A percentile compares a stretch with the other conserved stretches of the same genome.
phyloP scores from a whole-genome alignment of 2,329 filamentous ascomycete genomes.

The Cryphonectria japonica region DNA sequence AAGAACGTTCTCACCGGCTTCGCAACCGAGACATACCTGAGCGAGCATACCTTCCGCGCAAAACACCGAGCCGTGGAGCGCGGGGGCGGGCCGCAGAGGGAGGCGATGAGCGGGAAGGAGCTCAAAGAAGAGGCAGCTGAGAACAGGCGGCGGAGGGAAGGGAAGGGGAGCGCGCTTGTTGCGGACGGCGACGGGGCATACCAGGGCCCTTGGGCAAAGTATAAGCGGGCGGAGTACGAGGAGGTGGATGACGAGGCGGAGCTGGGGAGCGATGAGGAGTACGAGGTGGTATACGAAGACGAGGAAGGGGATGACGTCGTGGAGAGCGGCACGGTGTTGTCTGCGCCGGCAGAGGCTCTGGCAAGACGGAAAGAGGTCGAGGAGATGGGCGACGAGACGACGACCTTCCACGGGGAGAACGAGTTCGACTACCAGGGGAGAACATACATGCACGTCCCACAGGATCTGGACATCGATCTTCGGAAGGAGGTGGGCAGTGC shows the following conservation, averaged over 20 bases:
- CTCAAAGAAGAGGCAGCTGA: constrained; percentile 73
- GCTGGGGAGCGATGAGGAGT: constrained; percentile 78
- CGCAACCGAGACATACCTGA: constrained; percentile 86
- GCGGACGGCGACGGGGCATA: constrained; percentile 89
- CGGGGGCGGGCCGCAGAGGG: constrained; percentile 59
- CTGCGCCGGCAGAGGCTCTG: constrained; percentile 58
- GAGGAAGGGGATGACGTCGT: constrained; percentile 69
- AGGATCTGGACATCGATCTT: constrained; percentile 85
- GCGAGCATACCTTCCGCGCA: constrained; percentile 85
- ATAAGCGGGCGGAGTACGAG: constrained; percentile 73
- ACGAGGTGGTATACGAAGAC: constrained; percentile 77
- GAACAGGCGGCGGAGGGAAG: constrained; percentile 76
- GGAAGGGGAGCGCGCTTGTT: constrained; percentile 80
- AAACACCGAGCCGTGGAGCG: constrained; percentile 85
- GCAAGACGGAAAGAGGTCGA: constrained; percentile 61
- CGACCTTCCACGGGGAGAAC: constrained; percentile 81
- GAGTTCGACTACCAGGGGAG: constrained; percentile 92
- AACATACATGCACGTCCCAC: constrained; percentile 97
- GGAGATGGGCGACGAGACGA: constrained; percentile 73
- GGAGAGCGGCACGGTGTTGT: constrained; percentile 64
- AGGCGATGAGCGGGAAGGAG: constrained; percentile 57
- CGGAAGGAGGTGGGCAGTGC: constrained; percentile 76
- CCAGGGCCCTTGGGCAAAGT: constrained; percentile 92
- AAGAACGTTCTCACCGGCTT: constrained; percentile 82
- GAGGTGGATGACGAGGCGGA: constrained; percentile 74